Conservation (phyloP, 305 asterid species). For the Solanum chacoense region DNA sequence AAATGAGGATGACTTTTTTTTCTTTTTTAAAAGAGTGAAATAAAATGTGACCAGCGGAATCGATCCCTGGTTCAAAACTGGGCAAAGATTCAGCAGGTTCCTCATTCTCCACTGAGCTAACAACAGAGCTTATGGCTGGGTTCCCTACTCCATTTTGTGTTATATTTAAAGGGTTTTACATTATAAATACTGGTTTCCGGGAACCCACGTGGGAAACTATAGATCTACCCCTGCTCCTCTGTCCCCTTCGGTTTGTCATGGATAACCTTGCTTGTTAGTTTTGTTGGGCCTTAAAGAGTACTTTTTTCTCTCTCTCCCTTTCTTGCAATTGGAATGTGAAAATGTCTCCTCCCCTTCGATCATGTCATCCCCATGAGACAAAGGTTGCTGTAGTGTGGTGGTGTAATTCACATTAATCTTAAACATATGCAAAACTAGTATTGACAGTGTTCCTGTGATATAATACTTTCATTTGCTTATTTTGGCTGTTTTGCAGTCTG, state of each 20-base stretch:
- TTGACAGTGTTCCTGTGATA: neutral
- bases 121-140: neutral
- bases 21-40: neutral
- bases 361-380: neutral
- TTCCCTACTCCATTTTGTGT: neutral
- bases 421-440: neutral
- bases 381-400: neutral
- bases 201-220: neutral
- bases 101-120: neutral
- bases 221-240: neutral
- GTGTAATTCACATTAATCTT: neutral
- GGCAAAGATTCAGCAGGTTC: neutral
- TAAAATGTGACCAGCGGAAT: neutral
- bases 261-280: neutral
- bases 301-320: neutral
- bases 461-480: neutral
- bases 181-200: neutral
- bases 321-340: neutral
- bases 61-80: neutral
- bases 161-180: neutral
- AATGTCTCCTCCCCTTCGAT: neutral
- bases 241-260: neutral
- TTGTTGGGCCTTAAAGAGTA: neutral
- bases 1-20: neutral
- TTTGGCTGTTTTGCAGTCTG: slow-evolving; percentile 41